Evolutionary conservation across 768 basidiomycete genomes (phyloP).

Genomic region (Lactarius tabidus): DNA sequence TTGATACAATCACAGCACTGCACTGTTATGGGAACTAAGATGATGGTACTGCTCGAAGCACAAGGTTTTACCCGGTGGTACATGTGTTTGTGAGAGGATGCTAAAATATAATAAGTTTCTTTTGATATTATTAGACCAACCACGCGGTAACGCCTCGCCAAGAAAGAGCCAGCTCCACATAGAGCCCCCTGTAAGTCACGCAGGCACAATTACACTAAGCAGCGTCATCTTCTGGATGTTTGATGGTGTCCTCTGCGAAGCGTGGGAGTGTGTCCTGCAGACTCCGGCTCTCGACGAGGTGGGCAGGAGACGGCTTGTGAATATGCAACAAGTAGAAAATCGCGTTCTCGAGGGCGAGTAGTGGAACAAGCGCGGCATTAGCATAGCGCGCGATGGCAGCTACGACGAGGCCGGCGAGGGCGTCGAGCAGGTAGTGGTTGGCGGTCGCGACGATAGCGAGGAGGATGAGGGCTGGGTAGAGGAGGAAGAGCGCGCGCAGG

Average conservation of each 20-base stretch:
- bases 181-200: too few relatives aligned
- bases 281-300: background rate
- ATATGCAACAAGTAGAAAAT: slow-evolving; percentile 7
- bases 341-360: slow-evolving; percentile 14
- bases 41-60: background rate
- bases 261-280: slow-evolving; percentile 2
- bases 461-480: slow-evolving; percentile 16
- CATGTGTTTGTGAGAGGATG: too few relatives aligned
- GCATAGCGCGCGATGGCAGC: slow-evolving; percentile 6
- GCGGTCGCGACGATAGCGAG: slow-evolving; percentile 19
- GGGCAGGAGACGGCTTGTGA: slow-evolving; percentile 8
- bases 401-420: slow-evolving; percentile 12
- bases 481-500: slow-evolving; percentile 9
- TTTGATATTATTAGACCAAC: background rate
- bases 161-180: background rate
- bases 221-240: background rate
- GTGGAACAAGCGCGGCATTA: slow-evolving; percentile 12
- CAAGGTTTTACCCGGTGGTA: too few relatives aligned
- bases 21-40: background rate
- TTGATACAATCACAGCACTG: too few relatives aligned
- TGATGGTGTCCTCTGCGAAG: background rate
- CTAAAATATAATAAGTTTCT: background rate
- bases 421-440: slow-evolving; percentile 22
- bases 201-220: background rate
- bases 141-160: background rate